phyloP scores from a whole-genome alignment of 495 filamentous ascomycete species.

The Tuber aestivum region DNA sequence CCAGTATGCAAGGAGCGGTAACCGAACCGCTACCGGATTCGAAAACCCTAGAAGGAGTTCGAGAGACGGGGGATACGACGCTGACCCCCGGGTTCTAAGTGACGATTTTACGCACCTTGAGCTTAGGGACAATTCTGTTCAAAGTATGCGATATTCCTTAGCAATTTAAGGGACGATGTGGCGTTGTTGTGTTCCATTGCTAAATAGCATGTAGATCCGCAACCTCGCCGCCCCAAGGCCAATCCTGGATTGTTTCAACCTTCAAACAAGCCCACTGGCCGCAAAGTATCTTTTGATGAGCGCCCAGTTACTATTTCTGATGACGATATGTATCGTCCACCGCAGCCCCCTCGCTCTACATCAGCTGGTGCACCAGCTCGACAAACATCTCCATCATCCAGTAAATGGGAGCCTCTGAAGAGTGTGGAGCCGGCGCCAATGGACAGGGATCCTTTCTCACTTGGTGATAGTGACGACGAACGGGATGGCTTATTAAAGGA shows the following conservation, averaged over 20 bases:
- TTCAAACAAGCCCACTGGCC: constrained; percentile 54
- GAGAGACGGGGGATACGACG: constrained; percentile 83
- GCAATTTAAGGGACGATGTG: constrained; percentile 12
- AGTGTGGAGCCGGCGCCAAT: constrained; percentile 81
- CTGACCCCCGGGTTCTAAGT: constrained; percentile 81
- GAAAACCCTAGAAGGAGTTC: constrained; percentile 52
- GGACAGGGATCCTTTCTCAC: constrained; percentile 92
- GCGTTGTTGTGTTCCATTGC: constrained; percentile 15
- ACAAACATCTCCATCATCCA: constrained; percentile 48
- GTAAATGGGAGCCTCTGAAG: constrained; percentile 95
- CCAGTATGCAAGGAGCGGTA: constrained; percentile 31
- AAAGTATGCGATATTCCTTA: constrained; percentile 49
- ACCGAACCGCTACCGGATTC: constrained; percentile 13
- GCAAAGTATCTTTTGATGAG: constrained; percentile 75
- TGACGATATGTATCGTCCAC: constrained; percentile 62
- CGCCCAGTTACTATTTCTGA: constrained; percentile 52
- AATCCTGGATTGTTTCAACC: constrained; percentile 79
- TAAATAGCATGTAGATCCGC: constrained; percentile 20
- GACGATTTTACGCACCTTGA: constrained; percentile 91
- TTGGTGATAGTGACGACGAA: constrained; percentile 94
- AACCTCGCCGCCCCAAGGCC: constrained; percentile 58
- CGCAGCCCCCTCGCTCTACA: constrained; percentile 50
- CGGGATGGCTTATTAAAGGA: constrained; percentile 68
- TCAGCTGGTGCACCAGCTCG: constrained; percentile 30
- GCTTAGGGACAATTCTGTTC: constrained; percentile 64